phyloP scores from a whole-genome alignment of 805 yeast genomes.

The Candida pseudoglaebosa region DNA sequence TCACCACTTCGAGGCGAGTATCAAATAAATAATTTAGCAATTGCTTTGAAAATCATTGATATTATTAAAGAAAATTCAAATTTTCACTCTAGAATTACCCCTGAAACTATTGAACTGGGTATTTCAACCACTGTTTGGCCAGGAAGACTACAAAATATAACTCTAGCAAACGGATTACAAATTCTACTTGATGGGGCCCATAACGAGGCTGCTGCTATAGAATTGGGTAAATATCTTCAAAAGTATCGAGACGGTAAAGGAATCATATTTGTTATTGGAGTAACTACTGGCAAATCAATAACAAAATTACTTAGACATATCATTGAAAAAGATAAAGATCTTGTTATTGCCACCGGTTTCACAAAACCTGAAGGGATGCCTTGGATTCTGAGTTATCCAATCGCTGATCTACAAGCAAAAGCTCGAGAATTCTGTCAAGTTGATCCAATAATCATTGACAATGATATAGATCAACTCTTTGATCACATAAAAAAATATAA shows the following conservation, averaged over 20 bases:
- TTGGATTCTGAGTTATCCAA: slow-evolving; percentile 63
- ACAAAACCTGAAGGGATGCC: slow-evolving; percentile 86
- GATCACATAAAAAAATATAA: slow-evolving; percentile 10
- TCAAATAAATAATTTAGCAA: slow-evolving; percentile 65
- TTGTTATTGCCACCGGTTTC: slow-evolving; percentile 60
- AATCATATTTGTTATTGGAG: slow-evolving; percentile 62
- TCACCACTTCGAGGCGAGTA: slow-evolving; percentile 70
- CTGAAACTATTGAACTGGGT: slow-evolving; percentile 44
- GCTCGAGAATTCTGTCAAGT: slow-evolving; percentile 15
- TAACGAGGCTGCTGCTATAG: slow-evolving; percentile 79
- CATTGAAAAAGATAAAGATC: slow-evolving; percentile 44
- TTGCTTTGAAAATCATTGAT: slow-evolving; percentile 59
- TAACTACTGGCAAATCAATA: slow-evolving; percentile 70
- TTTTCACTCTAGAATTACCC: slow-evolving; percentile 25
- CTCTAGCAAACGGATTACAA: slow-evolving; percentile 15
- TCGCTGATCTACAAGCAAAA: slow-evolving; percentile 23
- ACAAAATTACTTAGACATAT: slow-evolving; percentile 48
- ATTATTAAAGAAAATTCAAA: slow-evolving; percentile 18
- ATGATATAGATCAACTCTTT: slow-evolving; percentile 13
- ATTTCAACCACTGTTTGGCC: slow-evolving; percentile 68
- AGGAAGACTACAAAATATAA: slow-evolving; percentile 66
- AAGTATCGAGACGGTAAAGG: slow-evolving; percentile 20
- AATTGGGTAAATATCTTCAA: slow-evolving; percentile 52
- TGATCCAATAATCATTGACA: slow-evolving; percentile 7
- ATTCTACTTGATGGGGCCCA: slow-evolving; percentile 89